A percentile compares a stretch with the other conserved stretches of the same genome.
These are phyloP conservation scores for Polysphondylium violaceum DNA, from an alignment of 78 protist species.

Conservation along the genomic window DNA sequence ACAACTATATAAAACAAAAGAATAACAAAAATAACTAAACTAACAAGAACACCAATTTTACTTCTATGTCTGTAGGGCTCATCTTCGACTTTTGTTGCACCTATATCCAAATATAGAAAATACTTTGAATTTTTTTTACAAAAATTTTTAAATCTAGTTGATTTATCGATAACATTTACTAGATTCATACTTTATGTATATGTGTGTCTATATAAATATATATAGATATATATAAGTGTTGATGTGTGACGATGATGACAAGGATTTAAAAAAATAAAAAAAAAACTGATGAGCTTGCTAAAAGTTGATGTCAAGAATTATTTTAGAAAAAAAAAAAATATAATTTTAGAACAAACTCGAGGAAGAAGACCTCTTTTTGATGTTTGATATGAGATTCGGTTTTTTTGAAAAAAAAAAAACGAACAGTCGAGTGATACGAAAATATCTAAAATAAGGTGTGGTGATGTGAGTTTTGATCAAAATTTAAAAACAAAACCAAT, in stretches of 20 bases:
- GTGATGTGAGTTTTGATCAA: too few relatives aligned
- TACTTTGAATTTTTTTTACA: background rate
- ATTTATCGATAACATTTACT: too few relatives aligned
- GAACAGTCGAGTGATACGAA: too few relatives aligned
- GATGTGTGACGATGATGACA: background rate
- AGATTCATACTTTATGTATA: too few relatives aligned
- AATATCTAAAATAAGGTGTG: background rate
- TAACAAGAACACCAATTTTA: conserved; percentile 29
- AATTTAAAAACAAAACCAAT: background rate
- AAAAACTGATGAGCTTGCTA: background rate
- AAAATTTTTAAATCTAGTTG: background rate
- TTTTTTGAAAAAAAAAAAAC: background rate
- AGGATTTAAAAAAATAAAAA: background rate
- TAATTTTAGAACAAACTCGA: background rate
- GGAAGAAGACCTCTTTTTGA: background rate
- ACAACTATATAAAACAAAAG: conserved; percentile 40
- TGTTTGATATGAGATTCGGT: background rate
- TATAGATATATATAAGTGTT: background rate
- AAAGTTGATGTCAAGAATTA: background rate
- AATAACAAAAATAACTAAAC: conserved; percentile 26
- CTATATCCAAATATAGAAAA: background rate
- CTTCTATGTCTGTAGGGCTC: conserved; percentile 18
- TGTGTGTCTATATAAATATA: background rate
- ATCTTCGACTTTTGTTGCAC: conserved; percentile 14
- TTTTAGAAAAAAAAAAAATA: background rate